These are phyloP conservation scores for Tuber calosporum DNA, from an alignment of 495 filamentous ascomycete species.

Conservation along the genomic window DNA sequence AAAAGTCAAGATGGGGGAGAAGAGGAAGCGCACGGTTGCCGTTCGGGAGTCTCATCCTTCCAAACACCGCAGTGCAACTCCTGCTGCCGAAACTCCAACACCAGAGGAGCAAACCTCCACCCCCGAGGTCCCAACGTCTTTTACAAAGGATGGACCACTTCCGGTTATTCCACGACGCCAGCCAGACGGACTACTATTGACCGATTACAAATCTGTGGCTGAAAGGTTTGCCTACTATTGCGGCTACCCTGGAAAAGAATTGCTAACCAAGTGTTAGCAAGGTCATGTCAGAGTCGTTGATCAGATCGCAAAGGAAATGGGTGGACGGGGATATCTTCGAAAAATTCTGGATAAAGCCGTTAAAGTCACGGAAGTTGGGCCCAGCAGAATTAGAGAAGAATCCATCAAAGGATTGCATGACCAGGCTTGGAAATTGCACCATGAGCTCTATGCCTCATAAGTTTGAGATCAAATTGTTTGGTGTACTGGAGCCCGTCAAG, in stretches of 20 bases:
- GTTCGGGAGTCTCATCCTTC: conserved; percentile 29
- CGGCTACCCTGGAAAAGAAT: neutral
- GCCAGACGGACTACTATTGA: conserved; percentile 53
- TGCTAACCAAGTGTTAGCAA: conserved; percentile 51
- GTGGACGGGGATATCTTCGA: conserved; percentile 76
- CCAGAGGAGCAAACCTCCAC: conserved; percentile 23
- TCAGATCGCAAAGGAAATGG: conserved; percentile 83
- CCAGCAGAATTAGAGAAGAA: conserved; percentile 58
- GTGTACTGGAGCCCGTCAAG: conserved; percentile 77
- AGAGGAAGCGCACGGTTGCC: conserved; percentile 37
- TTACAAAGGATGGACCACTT: conserved; percentile 48
- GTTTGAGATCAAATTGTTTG: conserved; percentile 79
- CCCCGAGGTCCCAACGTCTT: conserved; percentile 34
- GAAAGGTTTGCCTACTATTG: conserved; percentile 58
- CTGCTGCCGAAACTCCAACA: conserved; percentile 17
- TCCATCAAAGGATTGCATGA: conserved; percentile 79
- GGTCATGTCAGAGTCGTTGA: conserved; percentile 72
- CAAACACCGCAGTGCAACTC: conserved; percentile 37
- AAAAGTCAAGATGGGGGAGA: conserved; percentile 36
- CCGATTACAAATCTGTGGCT: conserved; percentile 71
- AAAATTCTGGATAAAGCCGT: conserved; percentile 86
- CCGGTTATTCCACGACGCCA: conserved; percentile 69
- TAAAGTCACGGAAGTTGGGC: conserved; percentile 64
- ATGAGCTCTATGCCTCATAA: conserved; percentile 85
- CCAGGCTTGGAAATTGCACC: conserved; percentile 68